These are phyloP conservation scores for Termitomyces sp. DNA, from an alignment of 768 basidiomycete genomes.

Conservation along the genomic window DNA sequence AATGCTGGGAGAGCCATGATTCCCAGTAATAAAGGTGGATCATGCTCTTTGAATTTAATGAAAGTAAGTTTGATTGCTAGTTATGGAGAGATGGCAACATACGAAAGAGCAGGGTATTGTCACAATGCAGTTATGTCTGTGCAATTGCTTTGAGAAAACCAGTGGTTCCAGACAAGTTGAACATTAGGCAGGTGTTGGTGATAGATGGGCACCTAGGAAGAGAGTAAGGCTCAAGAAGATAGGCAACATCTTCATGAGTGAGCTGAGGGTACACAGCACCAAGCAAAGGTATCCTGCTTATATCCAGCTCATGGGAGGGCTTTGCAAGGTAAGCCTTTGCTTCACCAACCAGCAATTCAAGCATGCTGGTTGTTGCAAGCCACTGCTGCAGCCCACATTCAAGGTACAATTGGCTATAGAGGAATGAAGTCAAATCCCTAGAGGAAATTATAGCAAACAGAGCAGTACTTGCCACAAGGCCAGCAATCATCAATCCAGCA, in stretches of 20 bases:
- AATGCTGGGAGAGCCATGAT: constrained; percentile 28
- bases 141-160: constrained; percentile 32
- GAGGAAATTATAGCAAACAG: too few species aligned
- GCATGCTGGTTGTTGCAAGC: constrained; percentile 13
- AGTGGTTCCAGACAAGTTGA: constrained; percentile 38
- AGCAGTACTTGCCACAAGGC: constrained; percentile 8
- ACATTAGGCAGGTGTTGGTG: constrained; percentile 18
- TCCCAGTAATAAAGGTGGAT: constrained; percentile 9
- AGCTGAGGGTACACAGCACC: constrained; percentile 8
- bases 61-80: too few species aligned
- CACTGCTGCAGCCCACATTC: background rate
- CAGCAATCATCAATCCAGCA: constrained; percentile 27
- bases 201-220: background rate
- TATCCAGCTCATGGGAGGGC: constrained; percentile 7
- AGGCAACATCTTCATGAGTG: constrained; percentile 1
- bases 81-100: background rate
- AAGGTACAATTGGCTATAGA: constrained; percentile 25
- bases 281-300: constrained; percentile 5
- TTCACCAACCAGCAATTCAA: constrained; percentile 16
- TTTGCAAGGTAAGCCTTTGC: constrained; percentile 11
- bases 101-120: constrained; percentile 25
- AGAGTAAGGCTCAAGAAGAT: constrained; percentile 5
- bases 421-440: too few species aligned
- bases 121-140: constrained; percentile 17
- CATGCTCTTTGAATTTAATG: constrained; percentile 3